Evolutionary conservation across 2,329 filamentous ascomycete genomes (phyloP), one percentile per base, ranked within the genome.

Genomic region (Pezicula carpinea): DNA sequence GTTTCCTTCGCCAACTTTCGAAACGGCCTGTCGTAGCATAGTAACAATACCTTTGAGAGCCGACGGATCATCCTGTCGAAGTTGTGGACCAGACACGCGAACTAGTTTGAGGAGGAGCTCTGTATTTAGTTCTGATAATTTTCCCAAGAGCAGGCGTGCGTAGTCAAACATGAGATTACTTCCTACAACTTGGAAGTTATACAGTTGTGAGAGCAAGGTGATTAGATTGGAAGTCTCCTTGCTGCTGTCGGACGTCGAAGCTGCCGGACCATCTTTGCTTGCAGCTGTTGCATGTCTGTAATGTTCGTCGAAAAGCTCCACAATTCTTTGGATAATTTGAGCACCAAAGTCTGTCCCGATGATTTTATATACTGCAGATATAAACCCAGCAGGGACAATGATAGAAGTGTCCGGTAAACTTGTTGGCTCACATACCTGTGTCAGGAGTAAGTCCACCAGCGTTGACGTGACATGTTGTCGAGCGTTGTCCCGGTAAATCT

Each of bases 291-390:
- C 51, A 18, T 46, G 45, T n/a, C 70, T 71, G 54, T 89, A 87
- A 50, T 82, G 73, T 15, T 76, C 72, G 52, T 86, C 82, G 61
- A 97, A 89, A 7, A 83, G 79, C 39, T 85, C 79, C 14, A 95
- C 86, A 6, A 92, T 72, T 31, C 82, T 80, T 54, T 95, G 88
- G 7, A 96, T 72, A 19, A 96, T 74, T 59, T 95, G 85, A 1
- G 91, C 92, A 3, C 89, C 92, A 66, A 97, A 91, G 59, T 95
- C 92, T 13, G 84, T 85, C 5, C 93, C 93, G 38, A 93, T 77
- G 6, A 93, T 76, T 62, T 89, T 95, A 69, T 96, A 96, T 1
- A 95, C 68, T 0, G 90, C 89, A 5, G 92, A 83, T 31, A 92
- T 82, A 62, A 97, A 97, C 4, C 90, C 92, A 32, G 91, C 90